Evolutionary conservation across 805 yeast genomes (phyloP).

Genomic region (Scheffersomyces stipitis): DNA sequence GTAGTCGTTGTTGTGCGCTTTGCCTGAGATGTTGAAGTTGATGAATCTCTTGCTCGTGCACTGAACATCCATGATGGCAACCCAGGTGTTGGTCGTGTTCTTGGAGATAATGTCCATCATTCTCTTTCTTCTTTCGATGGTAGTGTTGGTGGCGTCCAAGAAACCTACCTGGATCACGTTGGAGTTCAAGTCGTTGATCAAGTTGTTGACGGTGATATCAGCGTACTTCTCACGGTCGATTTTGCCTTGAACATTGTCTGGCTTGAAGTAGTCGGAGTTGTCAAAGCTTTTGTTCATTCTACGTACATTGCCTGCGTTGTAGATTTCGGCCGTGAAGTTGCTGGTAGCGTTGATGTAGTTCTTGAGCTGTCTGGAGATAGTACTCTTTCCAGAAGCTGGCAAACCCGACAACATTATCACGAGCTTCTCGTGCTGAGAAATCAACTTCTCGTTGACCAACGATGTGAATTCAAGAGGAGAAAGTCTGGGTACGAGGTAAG

Average conservation of each 20-base stretch:
- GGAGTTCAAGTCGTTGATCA: slow-evolving; percentile 29
- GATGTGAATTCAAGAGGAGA: not conserved
- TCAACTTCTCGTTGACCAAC: not conserved
- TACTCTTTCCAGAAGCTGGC: slow-evolving; percentile 44
- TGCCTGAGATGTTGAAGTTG: slow-evolving; percentile 62
- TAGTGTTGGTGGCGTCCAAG: slow-evolving; percentile 45
- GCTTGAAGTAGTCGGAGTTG: slow-evolving; percentile 39
- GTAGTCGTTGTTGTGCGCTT: slow-evolving; percentile 64
- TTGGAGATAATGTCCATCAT: slow-evolving; percentile 27
- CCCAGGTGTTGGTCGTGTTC: slow-evolving; percentile 29
- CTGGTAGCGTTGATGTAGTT: slow-evolving; percentile 26
- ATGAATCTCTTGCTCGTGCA: slow-evolving; percentile 53
- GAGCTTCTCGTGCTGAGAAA: slow-evolving; percentile 12
- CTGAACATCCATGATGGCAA: slow-evolving; percentile 59
- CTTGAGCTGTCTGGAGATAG: slow-evolving; percentile 34
- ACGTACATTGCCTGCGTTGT: slow-evolving; percentile 55
- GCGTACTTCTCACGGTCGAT: slow-evolving; percentile 38
- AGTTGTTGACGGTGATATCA: slow-evolving; percentile 28
- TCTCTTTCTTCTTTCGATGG: slow-evolving; percentile 30
- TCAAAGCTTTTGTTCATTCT: slow-evolving; percentile 30
- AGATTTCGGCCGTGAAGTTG: slow-evolving; percentile 27
- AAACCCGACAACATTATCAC: slow-evolving; percentile 39
- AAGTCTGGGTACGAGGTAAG: not conserved
- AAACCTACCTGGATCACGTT: slow-evolving; percentile 34
- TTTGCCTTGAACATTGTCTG: slow-evolving; percentile 28